Base-by-base conservation (phyloP, 306 rosid species). In the Cercis canadensis region DNA sequence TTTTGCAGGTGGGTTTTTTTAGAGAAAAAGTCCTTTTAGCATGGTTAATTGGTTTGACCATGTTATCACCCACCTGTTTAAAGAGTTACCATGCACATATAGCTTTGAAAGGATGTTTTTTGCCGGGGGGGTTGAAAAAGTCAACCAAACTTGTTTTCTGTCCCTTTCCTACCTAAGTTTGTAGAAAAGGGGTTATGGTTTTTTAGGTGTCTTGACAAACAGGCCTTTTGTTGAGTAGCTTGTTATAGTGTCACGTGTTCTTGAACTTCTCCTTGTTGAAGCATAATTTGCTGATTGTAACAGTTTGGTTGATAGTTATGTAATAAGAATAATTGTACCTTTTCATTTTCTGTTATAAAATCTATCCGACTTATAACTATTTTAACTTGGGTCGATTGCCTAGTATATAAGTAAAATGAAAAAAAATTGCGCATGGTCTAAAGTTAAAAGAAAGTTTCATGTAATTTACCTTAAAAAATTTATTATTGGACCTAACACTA, bases 1-100 rank as follows among this genome's bases (percentile, higher is more conserved):
- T 60, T 72, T 87, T 86, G 73, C 84, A 75, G 87, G 84, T 49
- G 85, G 90, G 84, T 49, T 75, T 80, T 84, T 83, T 44, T 14
- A 67, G 31, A 3, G 66, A 61, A 61, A 7, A 39, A 15, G 2
- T 36, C 6, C 0, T 83, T 85, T 84, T 86, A 81, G 77, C 86
- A 75, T 79, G 94, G 84, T 77, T 45, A 82, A 80, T 57, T 70
- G 47, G 60, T 24, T 75, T 78, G 75, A 39, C 84, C 76, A 50
- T 87, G 91, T 84, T 85, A 29, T 60, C 73, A 64, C 84, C 75
- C 76, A 63, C 76, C 76, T 78, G 87, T 78, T 86, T 73, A 49
- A 51, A 46, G 50, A 76, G 77, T 72, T 69, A 81, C 60, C 70
- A 68, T 24, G 29, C 29, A 24, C 29, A 24, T 58, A 50, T 80